Conservation (phyloP, 768 basidiomycete genomes). For the Tricholoma terreum region DNA sequence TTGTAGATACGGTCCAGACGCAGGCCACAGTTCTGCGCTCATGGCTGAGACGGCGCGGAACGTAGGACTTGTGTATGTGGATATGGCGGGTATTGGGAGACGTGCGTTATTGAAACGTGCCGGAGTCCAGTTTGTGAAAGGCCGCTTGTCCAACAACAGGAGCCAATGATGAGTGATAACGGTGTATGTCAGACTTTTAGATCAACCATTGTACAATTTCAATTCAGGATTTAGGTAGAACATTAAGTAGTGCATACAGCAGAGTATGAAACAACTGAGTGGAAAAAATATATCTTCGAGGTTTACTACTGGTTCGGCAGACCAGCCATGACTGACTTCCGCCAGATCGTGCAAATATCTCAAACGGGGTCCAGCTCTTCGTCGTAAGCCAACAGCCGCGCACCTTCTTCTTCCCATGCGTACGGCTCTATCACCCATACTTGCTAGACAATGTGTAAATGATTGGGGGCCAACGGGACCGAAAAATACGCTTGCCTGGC, state of each 20-base stretch:
- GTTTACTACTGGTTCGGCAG: too few relatives aligned
- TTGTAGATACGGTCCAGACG: conserved; percentile 58
- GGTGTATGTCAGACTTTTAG: not conserved
- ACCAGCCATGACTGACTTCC: not conserved
- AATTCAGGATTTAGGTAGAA: not conserved
- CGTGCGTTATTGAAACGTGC: conserved; percentile 64
- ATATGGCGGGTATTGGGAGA: conserved; percentile 69
- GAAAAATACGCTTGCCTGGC: not conserved
- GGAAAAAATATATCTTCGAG: too few relatives aligned
- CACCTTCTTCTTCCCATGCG: not conserved
- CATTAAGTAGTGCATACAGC: conserved; percentile 9
- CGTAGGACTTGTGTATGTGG: conserved; percentile 74
- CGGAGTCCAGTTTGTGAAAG: conserved; percentile 56
- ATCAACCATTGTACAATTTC: not conserved
- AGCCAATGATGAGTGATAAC: not conserved
- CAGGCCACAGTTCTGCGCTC: conserved; percentile 54
- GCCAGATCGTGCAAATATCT: not conserved
- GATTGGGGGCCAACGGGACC: not conserved
- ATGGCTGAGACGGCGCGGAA: conserved; percentile 67
- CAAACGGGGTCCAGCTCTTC: not conserved
- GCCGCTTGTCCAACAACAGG: conserved; percentile 10
- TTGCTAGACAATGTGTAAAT: not conserved
- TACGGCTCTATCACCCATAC: not conserved
- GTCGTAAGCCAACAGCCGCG: not conserved
- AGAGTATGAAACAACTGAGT: not conserved